A percentile compares a stretch with the other conserved stretches of the same genome.
These are phyloP conservation scores for Kurtzmaniella quercitrusa DNA, from an alignment of 1,139 yeast species.

Conservation along the genomic window DNA sequence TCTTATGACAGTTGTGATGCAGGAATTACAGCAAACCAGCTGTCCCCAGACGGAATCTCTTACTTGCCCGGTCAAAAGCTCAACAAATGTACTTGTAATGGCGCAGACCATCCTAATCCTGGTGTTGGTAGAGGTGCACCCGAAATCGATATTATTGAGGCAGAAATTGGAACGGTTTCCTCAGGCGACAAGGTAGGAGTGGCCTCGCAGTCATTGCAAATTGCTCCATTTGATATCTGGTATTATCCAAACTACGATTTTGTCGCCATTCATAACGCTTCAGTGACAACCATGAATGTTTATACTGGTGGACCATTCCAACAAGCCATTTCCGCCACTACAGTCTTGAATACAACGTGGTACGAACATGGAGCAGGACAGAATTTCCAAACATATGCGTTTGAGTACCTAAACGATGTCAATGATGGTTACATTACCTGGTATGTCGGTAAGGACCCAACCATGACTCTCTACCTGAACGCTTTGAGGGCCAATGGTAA, in stretches of 20 bases:
- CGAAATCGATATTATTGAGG: conserved; percentile 26
- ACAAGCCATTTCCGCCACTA: conserved; percentile 24
- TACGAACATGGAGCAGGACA: conserved; percentile 19
- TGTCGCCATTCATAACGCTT: conserved; percentile 17
- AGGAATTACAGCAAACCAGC: conserved; percentile 29
- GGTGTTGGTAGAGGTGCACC: conserved; percentile 22
- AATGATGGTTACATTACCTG: conserved; percentile 23
- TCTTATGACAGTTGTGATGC: conserved; percentile 28
- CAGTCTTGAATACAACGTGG: conserved; percentile 23
- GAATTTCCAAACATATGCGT: conserved; percentile 22
- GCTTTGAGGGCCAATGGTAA: conserved; percentile 26
- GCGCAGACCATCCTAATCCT: conserved; percentile 17
- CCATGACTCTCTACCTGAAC: conserved; percentile 18
- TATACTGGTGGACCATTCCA: conserved; percentile 30
- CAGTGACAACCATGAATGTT: conserved; percentile 23
- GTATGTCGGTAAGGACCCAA: conserved; percentile 23
- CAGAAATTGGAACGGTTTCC: conserved; percentile 14
- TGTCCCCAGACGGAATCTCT: conserved; percentile 27
- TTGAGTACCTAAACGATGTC: conserved; percentile 20
- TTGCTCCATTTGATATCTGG: conserved; percentile 30
- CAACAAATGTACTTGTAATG: conserved; percentile 12
- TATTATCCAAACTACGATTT: conserved; percentile 25
- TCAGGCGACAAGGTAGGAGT: conserved; percentile 14
- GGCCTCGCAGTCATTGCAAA: conserved; percentile 26
- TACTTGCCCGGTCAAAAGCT: conserved; percentile 28